phyloP scores from a whole-genome alignment of 495 filamentous ascomycete species.

The Penicillium coprophilum region DNA sequence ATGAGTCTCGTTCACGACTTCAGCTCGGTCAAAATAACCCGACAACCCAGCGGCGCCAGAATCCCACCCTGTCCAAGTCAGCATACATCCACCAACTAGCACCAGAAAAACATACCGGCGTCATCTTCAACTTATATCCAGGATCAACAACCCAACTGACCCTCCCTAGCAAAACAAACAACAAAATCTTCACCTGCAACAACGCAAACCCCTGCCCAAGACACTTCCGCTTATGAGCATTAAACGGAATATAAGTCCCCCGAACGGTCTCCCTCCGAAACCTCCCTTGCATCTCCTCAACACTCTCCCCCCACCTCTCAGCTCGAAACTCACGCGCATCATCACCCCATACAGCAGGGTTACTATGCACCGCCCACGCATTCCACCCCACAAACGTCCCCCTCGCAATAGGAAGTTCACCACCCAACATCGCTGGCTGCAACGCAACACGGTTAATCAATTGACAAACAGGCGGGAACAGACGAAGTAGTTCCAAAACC shows the following conservation, averaged over 20 bases:
- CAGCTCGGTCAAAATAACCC: constrained; percentile 9
- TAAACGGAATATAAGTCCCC: constrained; percentile 40
- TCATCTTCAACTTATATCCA: constrained; percentile 33
- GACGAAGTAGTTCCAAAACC: constrained; percentile 40
- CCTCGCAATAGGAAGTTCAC: constrained; percentile 27
- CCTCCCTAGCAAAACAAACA: constrained; percentile 33
- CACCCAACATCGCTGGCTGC: constrained; percentile 20
- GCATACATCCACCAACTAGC: background rate
- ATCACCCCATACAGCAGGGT: constrained; percentile 30
- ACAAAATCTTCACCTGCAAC: constrained; percentile 32
- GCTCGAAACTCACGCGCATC: constrained; percentile 33
- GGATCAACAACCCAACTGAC: constrained; percentile 33
- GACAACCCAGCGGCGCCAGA: constrained; percentile 9
- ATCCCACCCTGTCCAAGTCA: constrained; percentile 6
- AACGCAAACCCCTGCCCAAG: constrained; percentile 39
- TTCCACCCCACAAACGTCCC: constrained; percentile 42
- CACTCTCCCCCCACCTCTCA: constrained; percentile 36
- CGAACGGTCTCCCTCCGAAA: constrained; percentile 31
- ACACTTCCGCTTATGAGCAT: constrained; percentile 36
- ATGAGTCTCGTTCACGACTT: background rate
- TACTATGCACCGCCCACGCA: constrained; percentile 34
- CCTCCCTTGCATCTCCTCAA: constrained; percentile 30
- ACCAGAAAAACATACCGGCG: constrained; percentile 30
- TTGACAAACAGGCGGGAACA: constrained; percentile 42
- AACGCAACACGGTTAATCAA: constrained; percentile 35